phyloP scores from a whole-genome alignment of 768 basidiomycete species.

The Russula vinacea region DNA sequence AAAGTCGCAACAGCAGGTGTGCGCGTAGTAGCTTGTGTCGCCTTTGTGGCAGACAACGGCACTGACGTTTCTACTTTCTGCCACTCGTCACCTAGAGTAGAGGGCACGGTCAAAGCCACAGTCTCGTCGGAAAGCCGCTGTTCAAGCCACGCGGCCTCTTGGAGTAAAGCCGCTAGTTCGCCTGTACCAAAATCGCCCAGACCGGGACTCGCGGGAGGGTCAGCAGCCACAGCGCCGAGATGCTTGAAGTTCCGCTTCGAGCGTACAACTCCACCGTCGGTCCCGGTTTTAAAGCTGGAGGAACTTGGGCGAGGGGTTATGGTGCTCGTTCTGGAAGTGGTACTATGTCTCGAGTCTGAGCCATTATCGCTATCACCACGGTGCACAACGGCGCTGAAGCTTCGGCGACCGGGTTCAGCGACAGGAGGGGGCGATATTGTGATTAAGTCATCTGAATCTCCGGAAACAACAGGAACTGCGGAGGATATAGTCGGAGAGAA shows the following conservation, averaged over 20 bases:
- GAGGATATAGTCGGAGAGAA: neutral
- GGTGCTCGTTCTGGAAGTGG: slow-evolving; percentile 25
- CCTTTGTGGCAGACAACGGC: slow-evolving; percentile 1
- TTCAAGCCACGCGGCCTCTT: slow-evolving; percentile 59
- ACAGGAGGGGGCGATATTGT: slow-evolving; percentile 10
- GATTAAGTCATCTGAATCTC: neutral
- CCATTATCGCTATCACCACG: slow-evolving; percentile 29
- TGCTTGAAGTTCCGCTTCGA: slow-evolving; percentile 32
- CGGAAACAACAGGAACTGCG: neutral
- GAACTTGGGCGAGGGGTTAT: slow-evolving; percentile 25
- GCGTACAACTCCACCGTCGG: slow-evolving; percentile 30
- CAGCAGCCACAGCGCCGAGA: slow-evolving; percentile 30
- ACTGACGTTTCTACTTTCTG: slow-evolving; percentile 4
- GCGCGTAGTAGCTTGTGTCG: neutral
- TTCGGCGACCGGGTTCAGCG: slow-evolving; percentile 29
- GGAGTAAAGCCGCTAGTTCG: slow-evolving; percentile 53
- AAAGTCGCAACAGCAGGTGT: slow-evolving; percentile 22
- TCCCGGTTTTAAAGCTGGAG: slow-evolving; percentile 24
- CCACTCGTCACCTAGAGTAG: slow-evolving; percentile 12
- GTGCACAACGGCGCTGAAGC: slow-evolving; percentile 39
- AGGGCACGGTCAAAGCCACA: slow-evolving; percentile 31
- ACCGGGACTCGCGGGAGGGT: slow-evolving; percentile 47
- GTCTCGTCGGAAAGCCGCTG: slow-evolving; percentile 48
- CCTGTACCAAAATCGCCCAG: slow-evolving; percentile 51
- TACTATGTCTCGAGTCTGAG: slow-evolving; percentile 10